These are phyloP conservation scores for carrot (Daucus carota) DNA, from an alignment of 129 eudicot species.

Conservation along the genomic window DNA sequence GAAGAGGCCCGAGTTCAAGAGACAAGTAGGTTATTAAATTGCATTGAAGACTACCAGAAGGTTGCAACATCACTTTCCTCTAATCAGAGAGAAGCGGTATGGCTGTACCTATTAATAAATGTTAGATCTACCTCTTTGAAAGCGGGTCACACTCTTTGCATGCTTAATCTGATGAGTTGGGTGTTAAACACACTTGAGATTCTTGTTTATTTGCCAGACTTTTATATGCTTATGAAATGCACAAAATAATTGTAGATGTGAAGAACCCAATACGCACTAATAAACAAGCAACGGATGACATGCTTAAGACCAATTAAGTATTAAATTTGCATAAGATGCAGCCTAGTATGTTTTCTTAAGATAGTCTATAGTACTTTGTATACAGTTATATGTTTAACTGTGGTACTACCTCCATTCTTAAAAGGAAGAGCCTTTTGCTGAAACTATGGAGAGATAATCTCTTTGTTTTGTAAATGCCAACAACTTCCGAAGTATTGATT, in stretches of 20 bases:
- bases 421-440: neutral
- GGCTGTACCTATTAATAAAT: slow-evolving; percentile 10
- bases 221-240: neutral
- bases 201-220: neutral
- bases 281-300: neutral
- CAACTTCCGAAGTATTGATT: neutral
- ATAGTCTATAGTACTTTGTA: neutral
- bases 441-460: neutral
- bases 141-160: neutral
- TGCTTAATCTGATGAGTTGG: neutral
- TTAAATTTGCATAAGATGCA: neutral
- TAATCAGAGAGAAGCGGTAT: slow-evolving; percentile 65
- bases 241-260: neutral
- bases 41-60: slow-evolving; percentile 40
- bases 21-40: slow-evolving; percentile 34
- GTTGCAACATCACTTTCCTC: slow-evolving; percentile 56
- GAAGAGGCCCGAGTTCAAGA: slow-evolving; percentile 78
- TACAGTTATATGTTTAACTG: neutral
- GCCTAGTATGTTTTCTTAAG: neutral
- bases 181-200: neutral
- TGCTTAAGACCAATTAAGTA: neutral
- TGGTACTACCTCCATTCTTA: neutral
- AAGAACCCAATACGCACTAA: neutral
- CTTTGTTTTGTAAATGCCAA: neutral
- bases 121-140: neutral